phyloP scores from a whole-genome alignment of 176 grass and related monocot species.

The Echinochloa phyllopogon region DNA sequence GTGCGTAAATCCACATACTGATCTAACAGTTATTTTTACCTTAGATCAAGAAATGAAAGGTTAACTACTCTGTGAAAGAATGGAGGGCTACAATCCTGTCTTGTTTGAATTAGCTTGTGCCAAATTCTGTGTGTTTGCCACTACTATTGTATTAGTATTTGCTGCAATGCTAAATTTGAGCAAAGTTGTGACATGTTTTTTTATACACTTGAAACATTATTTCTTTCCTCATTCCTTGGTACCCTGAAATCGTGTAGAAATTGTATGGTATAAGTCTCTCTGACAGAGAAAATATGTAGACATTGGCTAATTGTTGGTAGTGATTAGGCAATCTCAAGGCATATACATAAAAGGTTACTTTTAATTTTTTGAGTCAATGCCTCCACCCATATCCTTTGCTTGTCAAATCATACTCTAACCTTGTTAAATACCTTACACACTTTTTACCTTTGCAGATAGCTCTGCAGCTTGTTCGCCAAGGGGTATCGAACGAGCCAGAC shows the following conservation, averaged over 20 bases:
- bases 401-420: constrained; percentile 11
- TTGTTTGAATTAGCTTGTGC: not conserved
- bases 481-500: constrained; percentile 57
- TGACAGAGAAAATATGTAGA: not conserved
- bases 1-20: constrained; percentile 48
- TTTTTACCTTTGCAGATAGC: constrained; percentile 66
- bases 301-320: constrained; percentile 13
- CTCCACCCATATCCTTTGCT: constrained; percentile 16
- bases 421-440: constrained; percentile 25
- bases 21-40: constrained; percentile 30
- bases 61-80: constrained; percentile 17
- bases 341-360: constrained; percentile 20
- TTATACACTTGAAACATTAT: not conserved
- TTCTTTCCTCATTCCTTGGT: not conserved
- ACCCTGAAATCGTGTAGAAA: not conserved
- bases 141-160: constrained; percentile 21
- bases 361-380: constrained; percentile 17
- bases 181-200: not conserved
- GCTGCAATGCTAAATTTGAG: constrained; percentile 14
- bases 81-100: constrained; percentile 1
- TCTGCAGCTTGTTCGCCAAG: constrained; percentile 82
- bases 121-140: not conserved
- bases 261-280: not conserved
- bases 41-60: not conserved
- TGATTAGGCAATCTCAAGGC: constrained; percentile 27